A percentile compares a stretch with the other conserved stretches of the same genome.
Evolutionary conservation across 768 basidiomycete species (phyloP).

Genomic region (Hemileccinum impolitum): DNA sequence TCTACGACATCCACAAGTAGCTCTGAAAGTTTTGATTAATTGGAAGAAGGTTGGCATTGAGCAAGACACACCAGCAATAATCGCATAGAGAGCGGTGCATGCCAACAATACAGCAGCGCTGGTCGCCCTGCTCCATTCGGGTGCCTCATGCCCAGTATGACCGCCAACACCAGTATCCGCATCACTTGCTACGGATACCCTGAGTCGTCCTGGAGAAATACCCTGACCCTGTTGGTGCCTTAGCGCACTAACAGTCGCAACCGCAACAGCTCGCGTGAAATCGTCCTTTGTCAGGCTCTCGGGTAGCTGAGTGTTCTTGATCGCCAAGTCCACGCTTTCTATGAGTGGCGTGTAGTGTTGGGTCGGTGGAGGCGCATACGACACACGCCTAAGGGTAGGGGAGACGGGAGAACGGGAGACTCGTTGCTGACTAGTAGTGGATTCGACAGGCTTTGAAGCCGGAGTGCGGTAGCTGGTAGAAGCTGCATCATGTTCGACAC

Average conservation of each 20-base stretch:
- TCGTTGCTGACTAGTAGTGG: constrained; percentile 14
- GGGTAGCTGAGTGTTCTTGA: constrained; percentile 59
- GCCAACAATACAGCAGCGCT: constrained; percentile 86
- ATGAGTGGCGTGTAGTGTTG: constrained; percentile 58
- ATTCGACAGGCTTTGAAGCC: constrained; percentile 28
- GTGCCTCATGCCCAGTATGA: constrained; percentile 89
- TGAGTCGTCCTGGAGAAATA: constrained; percentile 46
- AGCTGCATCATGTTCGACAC: constrained; percentile 27
- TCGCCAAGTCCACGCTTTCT: constrained; percentile 75
- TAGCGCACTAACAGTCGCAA: constrained; percentile 88
- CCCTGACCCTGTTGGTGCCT: constrained; percentile 68
- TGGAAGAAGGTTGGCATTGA: neutral
- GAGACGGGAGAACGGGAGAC: constrained; percentile 33
- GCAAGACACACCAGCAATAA: constrained; percentile 80
- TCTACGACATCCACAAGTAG: constrained; percentile 95
- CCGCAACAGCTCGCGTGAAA: constrained; percentile 90
- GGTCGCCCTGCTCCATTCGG: constrained; percentile 89
- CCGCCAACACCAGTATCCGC: constrained; percentile 44
- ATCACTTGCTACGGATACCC: constrained; percentile 37
- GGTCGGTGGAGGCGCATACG: constrained; percentile 45
- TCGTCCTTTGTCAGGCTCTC: constrained; percentile 77
- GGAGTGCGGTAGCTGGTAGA: constrained; percentile 43
- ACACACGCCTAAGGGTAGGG: constrained; percentile 50
- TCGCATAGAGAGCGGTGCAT: constrained; percentile 90
- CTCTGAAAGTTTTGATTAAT: constrained; percentile 48